A percentile compares a stretch with the other conserved stretches of the same genome.
Evolutionary conservation across 331 rosid genomes (phyloP).

Genomic region (Pyracantha coccinea): DNA sequence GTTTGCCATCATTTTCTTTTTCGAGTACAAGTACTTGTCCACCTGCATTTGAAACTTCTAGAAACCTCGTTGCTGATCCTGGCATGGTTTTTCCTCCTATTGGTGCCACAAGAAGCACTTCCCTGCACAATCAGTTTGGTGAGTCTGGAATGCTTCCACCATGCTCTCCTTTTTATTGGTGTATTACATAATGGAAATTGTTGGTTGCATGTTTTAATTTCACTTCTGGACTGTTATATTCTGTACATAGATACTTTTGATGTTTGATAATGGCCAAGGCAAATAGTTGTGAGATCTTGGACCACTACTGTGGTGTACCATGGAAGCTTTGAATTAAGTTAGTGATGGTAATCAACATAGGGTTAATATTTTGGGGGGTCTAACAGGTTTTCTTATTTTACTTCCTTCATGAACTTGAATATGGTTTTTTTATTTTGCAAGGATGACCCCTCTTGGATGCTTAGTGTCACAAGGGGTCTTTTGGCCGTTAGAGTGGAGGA

Average conservation of each 20-base stretch:
- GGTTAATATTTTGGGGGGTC: neutral
- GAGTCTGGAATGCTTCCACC: neutral
- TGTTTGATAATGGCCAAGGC: neutral
- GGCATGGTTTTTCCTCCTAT: constrained; percentile 7
- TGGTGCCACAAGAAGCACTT: constrained; percentile 4
- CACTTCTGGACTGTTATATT: neutral
- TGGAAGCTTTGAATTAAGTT: neutral
- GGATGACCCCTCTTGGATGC: neutral
- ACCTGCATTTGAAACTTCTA: neutral
- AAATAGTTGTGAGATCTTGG: neutral
- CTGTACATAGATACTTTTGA: neutral
- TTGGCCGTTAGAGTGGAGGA: neutral
- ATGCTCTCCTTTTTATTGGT: neutral
- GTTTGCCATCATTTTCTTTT: neutral
- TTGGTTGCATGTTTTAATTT: neutral
- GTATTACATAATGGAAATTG: neutral
- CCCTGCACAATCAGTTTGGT: constrained; percentile 14
- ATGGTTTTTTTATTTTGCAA: neutral
- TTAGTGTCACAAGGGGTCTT: neutral
- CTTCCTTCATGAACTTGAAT: neutral
- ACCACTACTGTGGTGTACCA: neutral
- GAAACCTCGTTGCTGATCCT: constrained; percentile 2
- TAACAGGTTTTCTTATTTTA: neutral
- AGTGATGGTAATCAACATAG: neutral
- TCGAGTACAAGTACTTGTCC: constrained; percentile 1